Evolutionary conservation across 768 basidiomycete species (phyloP).

Genomic region (Imleria badia): DNA sequence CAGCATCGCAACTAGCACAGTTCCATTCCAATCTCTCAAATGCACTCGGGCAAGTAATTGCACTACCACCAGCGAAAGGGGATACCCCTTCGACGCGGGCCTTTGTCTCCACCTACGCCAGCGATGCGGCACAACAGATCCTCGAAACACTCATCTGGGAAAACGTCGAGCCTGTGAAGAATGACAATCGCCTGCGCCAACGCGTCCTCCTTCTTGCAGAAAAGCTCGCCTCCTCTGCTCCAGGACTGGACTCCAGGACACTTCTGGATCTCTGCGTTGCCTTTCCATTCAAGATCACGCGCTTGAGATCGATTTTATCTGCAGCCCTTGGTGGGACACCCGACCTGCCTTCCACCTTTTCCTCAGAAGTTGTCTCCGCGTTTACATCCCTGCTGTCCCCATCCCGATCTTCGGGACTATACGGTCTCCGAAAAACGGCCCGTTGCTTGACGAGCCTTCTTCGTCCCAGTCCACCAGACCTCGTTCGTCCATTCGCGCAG

Average conservation of each 20-base stretch:
- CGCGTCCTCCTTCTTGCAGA: conserved; percentile 57
- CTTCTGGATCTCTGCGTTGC: conserved; percentile 64
- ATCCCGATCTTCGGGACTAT: conserved; percentile 49
- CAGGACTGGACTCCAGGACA: conserved; percentile 48
- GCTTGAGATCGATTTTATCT: conserved; percentile 44
- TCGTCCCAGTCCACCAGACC: conserved; percentile 45
- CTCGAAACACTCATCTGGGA: conserved; percentile 65
- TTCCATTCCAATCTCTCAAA: conserved; percentile 49
- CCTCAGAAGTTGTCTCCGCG: conserved; percentile 53
- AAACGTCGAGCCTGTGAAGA: conserved; percentile 22
- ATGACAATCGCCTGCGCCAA: conserved; percentile 47
- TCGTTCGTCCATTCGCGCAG: conserved; percentile 53
- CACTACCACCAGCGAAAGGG: conserved; percentile 47
- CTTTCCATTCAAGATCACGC: conserved; percentile 47
- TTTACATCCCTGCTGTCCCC: conserved; percentile 50
- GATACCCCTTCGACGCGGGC: conserved; percentile 43
- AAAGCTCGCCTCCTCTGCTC: conserved; percentile 42
- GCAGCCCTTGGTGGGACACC: conserved; percentile 37
- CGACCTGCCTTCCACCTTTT: conserved; percentile 33
- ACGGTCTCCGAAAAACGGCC: conserved; percentile 62
- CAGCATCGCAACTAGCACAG: conserved; percentile 50
- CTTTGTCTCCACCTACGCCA: conserved; percentile 59
- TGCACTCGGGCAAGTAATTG: conserved; percentile 46
- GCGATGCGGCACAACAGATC: conserved; percentile 51
- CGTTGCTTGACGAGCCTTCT: conserved; percentile 58